Evolutionary conservation across 352 stramenopile species (phyloP), one percentile per base, ranked within the genome.

Genomic region (Pythium rishiriense): DNA sequence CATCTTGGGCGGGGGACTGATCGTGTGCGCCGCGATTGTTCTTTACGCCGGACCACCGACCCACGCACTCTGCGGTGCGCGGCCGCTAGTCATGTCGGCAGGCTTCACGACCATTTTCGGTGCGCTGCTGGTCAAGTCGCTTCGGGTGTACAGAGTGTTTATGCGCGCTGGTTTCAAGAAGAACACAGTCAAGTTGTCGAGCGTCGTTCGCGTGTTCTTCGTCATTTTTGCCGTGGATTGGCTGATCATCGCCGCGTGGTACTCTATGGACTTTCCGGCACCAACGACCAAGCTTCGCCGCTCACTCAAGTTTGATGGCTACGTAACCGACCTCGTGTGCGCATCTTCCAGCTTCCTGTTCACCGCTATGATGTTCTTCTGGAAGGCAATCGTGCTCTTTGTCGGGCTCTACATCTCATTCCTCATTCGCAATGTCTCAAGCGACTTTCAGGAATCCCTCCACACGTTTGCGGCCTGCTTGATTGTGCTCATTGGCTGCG

Each of bases 401-500:
- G 59, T 74, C 45, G 69, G 69, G 14, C 43, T 72, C 29, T 76
- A 71, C 49, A 14, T 55, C 12, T 72, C 58, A 7, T 72, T 72
- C 28, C 46, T 72, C 15, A 66, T 72, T 17, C 65, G 57, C 58
- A 45, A 80, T 21, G 64, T 79, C 17, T 78, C 72, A 41, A 53
- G 35, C 11, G 76, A 85, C 48, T 85, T 85, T 21, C 76, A 83
- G 54, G 76, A 75, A n/a, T 75, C 75, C 11, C 53, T 74, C 1
- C 78, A 69, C 65, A 83, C 79, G 19, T 76, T 79, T 47, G 70
- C 60, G 0, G 84, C 82, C 0, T 68, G 73, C 0, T 4, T 79
- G 0, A 63, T 91, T 12, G 35, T 79, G 9, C 35, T 49, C 37
- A 25, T 50, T 17, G 64, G 54, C 4, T 69, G 69, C 24, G 26